Conservation (phyloP, 2,329 filamentous ascomycete genomes). For the Plectosphaerella plurivora region DNA sequence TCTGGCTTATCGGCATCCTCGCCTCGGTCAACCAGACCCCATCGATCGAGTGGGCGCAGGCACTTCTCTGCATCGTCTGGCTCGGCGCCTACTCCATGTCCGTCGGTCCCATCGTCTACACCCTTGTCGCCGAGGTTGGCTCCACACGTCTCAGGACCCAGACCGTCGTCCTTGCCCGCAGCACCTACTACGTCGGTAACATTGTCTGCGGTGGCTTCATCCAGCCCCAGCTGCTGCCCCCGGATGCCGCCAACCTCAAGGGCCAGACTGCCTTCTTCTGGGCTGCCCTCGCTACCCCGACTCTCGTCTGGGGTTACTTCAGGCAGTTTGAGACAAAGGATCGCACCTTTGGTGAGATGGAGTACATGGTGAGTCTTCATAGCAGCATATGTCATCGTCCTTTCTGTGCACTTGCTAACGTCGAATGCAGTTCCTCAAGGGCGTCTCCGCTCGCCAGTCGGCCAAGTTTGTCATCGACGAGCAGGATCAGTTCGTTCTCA, state of each 20-base stretch:
- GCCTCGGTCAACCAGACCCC: slow-evolving; percentile 28
- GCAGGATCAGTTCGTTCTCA: background rate
- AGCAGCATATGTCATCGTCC: background rate
- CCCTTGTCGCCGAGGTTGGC: slow-evolving; percentile 37
- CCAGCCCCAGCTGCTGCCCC: slow-evolving; percentile 31
- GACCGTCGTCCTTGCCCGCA: slow-evolving; percentile 39
- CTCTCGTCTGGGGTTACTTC: slow-evolving; percentile 36
- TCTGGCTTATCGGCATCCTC: slow-evolving; percentile 39
- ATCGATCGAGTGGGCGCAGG: slow-evolving; percentile 33
- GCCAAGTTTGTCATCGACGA: slow-evolving; percentile 20
- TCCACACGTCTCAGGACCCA: slow-evolving; percentile 42
- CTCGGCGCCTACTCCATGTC: slow-evolving; percentile 36
- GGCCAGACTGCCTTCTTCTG: slow-evolving; percentile 42
- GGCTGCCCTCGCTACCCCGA: slow-evolving; percentile 29
- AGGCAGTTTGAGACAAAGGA: slow-evolving; percentile 39
- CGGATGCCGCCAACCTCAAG: slow-evolving; percentile 32
- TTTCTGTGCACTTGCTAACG: background rate
- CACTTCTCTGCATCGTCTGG: slow-evolving; percentile 38
- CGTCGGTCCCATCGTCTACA: slow-evolving; percentile 40
- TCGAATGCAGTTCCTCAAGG: slow-evolving; percentile 25
- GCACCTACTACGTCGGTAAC: slow-evolving; percentile 34
- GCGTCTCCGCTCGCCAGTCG: slow-evolving; percentile 32
- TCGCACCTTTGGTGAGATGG: slow-evolving; percentile 40
- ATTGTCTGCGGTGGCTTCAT: slow-evolving; percentile 33
- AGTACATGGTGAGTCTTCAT: slow-evolving; percentile 28